Evolutionary conservation across 2,329 filamentous ascomycete species (phyloP), one percentile per base, ranked within the genome.

Genomic region (Ilyonectria mors-panacis): DNA sequence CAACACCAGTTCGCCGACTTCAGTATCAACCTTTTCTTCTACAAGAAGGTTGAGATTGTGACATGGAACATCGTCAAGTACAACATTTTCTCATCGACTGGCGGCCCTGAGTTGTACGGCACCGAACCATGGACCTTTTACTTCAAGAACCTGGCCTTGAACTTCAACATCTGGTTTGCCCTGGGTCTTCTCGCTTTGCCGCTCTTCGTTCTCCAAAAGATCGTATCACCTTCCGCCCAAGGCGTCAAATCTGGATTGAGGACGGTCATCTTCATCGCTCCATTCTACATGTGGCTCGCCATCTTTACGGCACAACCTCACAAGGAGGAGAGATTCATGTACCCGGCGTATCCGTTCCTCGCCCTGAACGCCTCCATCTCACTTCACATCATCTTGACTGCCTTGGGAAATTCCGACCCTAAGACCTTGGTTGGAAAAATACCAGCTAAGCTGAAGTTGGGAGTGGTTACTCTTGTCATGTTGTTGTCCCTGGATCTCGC

Each of bases 251-350:
- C 91, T 1, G 87, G 93, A 1, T 81, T 97, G 62, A 91, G 94
- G 39, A 93, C 92, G 10, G 76, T 97, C 54, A 88, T 95, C 21
- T 94, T 97, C 72, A 85, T 95, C 60, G 83, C 89, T 1, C 96
- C 96, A 0, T 97, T 98, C 81, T 99, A 98, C 79, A 87, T 98
- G 77, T 99, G 96, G 96, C 87, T 99, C 30, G 88, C 83, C 4
- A 96, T 98, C 69, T 98, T 99, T 82, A 95, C 93, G 0, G 79
- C 92, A 9, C 96, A 99, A 78, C 94, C 96, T 17, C 96, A 99
- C 83, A 99, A 99, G 77, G 96, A 99, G 79, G 96, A 99, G 81
- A 88, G 96, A 7, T 99, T 99, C 84, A 98, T 99, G 95, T 99
- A 97, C 76, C 96, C 96, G 0, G 93, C 90, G 2, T 99, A 99